These are phyloP conservation scores for Saccharum officinarum DNA, from an alignment of 176 grass and related monocot species.

Conservation along the genomic window DNA sequence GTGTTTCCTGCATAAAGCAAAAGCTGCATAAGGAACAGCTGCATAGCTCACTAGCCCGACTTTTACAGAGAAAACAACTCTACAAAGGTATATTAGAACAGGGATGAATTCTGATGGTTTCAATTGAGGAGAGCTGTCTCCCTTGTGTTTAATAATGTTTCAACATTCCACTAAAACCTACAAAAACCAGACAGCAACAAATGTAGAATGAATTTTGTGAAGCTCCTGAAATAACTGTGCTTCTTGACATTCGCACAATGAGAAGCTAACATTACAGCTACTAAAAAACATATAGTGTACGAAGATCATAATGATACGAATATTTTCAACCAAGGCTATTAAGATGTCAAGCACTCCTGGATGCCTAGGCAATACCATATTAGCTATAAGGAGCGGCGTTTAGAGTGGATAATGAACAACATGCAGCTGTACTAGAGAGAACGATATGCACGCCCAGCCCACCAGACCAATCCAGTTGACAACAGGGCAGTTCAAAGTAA, in stretches of 20 bases:
- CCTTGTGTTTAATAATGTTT: slow-evolving; percentile 14
- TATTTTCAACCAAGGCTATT: background rate
- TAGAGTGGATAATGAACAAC: background rate
- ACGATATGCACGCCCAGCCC: background rate
- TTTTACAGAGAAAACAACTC: background rate
- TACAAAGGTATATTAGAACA: slow-evolving; percentile 9
- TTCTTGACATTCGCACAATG: background rate
- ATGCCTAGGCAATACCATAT: background rate
- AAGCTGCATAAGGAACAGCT: slow-evolving; percentile 31
- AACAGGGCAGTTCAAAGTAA: background rate
- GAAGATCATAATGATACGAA: background rate
- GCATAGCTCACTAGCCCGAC: background rate
- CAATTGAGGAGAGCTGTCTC: background rate
- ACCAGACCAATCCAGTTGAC: background rate
- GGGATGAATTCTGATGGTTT: slow-evolving; percentile 14
- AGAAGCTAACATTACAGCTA: background rate
- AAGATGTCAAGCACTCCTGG: background rate
- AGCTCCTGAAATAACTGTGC: background rate
- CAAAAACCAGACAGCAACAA: background rate
- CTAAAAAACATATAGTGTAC: background rate
- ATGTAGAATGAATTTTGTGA: slow-evolving; percentile 1
- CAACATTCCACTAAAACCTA: slow-evolving; percentile 2
- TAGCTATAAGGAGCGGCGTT: background rate
- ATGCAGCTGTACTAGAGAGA: background rate
- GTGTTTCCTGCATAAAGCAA: slow-evolving; percentile 74